phyloP scores from a whole-genome alignment of 305 asterid genomes.

The Rubia peregrina region DNA sequence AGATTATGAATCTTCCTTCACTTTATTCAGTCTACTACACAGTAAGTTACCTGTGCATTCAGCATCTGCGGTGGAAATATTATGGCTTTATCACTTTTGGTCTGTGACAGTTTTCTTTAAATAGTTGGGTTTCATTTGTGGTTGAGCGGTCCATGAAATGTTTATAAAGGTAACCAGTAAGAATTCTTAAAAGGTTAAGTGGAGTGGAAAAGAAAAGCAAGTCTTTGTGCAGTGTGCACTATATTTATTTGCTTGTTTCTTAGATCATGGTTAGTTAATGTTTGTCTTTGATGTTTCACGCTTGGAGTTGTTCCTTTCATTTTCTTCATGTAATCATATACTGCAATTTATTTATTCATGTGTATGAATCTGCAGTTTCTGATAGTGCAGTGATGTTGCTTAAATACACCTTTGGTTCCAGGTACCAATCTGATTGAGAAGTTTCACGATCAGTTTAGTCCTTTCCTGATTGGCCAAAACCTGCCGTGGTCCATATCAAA shows the following conservation, averaged over 20 bases:
- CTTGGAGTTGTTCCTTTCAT: neutral
- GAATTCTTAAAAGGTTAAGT: neutral
- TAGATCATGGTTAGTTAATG: neutral
- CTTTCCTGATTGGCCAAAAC: constrained; percentile 61
- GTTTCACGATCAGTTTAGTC: constrained; percentile 81
- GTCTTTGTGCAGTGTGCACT: neutral
- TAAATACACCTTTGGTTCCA: constrained; percentile 26
- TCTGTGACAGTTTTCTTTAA: neutral
- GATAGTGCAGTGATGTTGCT: neutral
- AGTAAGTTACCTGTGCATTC: neutral
- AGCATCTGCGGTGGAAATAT: neutral
- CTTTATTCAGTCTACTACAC: neutral
- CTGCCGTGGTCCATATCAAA: constrained; percentile 66
- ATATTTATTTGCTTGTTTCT: neutral
- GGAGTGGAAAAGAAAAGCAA: neutral
- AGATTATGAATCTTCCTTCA: neutral
- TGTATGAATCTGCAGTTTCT: neutral
- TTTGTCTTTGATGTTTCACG: neutral
- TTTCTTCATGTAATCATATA: neutral
- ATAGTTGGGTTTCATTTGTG: neutral
- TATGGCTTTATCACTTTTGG: neutral
- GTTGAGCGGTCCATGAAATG: neutral
- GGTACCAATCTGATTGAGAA: constrained; percentile 80
- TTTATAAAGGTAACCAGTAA: neutral
- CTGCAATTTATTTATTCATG: neutral